Evolutionary conservation across 768 basidiomycete species (phyloP).

Genomic region (Crassisporium funariophilum): DNA sequence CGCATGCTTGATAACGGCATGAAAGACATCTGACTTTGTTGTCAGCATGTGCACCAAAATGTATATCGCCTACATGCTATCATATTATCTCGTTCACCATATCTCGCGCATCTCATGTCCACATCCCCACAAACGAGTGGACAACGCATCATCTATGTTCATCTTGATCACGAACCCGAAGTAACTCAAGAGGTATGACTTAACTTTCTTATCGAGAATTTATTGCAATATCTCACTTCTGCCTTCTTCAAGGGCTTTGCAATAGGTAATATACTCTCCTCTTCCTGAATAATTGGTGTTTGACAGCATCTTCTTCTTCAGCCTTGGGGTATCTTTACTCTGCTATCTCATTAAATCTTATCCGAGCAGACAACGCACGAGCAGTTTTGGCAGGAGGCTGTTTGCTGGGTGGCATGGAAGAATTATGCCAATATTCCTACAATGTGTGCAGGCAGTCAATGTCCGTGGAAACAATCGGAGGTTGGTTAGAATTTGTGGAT

Average conservation of each 20-base stretch:
- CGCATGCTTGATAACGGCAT: constrained; percentile 3
- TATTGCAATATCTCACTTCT: constrained; percentile 8
- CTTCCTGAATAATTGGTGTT: not conserved
- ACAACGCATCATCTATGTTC: constrained; percentile 71
- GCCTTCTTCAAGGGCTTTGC: constrained; percentile 60
- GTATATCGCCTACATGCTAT: constrained; percentile 81
- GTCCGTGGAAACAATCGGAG: constrained; percentile 68
- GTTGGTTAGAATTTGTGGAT: constrained; percentile 81
- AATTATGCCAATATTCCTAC: constrained; percentile 80
- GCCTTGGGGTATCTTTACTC: constrained; percentile 85
- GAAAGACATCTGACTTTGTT: constrained; percentile 10
- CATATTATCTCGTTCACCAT: constrained; percentile 85
- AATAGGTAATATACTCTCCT: constrained; percentile 51
- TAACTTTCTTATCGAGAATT: constrained; percentile 8
- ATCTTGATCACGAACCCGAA: constrained; percentile 77
- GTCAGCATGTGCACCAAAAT: constrained; percentile 73
- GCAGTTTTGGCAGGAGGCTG: constrained; percentile 84
- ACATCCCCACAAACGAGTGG: constrained; percentile 69
- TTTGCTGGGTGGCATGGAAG: constrained; percentile 85
- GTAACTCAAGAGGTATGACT: constrained; percentile 79
- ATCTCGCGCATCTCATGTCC: constrained; percentile 86
- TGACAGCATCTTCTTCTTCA: constrained; percentile 29
- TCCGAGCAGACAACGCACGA: constrained; percentile 80
- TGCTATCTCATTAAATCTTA: constrained; percentile 62
- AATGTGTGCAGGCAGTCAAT: constrained; percentile 76